phyloP scores from a whole-genome alignment of 495 filamentous ascomycete species.

The Podospora anserina region DNA sequence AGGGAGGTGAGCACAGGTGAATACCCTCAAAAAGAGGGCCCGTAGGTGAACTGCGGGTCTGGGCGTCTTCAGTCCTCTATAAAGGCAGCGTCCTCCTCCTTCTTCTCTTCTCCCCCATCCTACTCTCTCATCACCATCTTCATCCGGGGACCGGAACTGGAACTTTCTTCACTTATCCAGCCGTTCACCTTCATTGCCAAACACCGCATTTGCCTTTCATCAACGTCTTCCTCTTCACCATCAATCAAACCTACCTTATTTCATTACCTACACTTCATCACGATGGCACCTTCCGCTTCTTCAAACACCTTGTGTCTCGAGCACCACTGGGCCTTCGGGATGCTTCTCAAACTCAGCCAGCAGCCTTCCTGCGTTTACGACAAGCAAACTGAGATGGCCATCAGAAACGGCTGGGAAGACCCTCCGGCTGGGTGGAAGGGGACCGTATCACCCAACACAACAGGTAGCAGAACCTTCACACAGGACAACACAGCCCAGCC shows the following conservation, averaged over 20 bases:
- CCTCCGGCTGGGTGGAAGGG: not conserved
- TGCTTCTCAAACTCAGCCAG: not conserved
- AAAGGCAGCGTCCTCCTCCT: not conserved
- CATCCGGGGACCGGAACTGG: too few relatives aligned
- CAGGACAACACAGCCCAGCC: not conserved
- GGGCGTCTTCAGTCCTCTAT: not conserved
- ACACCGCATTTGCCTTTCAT: too few relatives aligned
- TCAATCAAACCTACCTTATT: too few relatives aligned
- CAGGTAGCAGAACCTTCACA: too few relatives aligned
- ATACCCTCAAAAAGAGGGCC: not conserved
- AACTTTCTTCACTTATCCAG: too few relatives aligned
- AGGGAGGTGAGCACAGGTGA: not conserved
- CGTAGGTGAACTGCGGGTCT: not conserved
- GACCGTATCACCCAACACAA: not conserved
- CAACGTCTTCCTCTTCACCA: too few relatives aligned
- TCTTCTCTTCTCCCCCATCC: not conserved
- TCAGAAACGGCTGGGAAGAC: not conserved
- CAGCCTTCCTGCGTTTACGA: not conserved
- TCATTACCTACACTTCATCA: too few relatives aligned
- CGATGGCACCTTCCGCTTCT: too few relatives aligned
- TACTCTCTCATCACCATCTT: not conserved
- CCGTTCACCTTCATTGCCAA: too few relatives aligned
- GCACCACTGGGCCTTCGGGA: not conserved
- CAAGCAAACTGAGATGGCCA: too few relatives aligned
- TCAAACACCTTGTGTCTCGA: not conserved